phyloP scores from a whole-genome alignment of 2,329 filamentous ascomycete species.

The Aspergillus felis region DNA sequence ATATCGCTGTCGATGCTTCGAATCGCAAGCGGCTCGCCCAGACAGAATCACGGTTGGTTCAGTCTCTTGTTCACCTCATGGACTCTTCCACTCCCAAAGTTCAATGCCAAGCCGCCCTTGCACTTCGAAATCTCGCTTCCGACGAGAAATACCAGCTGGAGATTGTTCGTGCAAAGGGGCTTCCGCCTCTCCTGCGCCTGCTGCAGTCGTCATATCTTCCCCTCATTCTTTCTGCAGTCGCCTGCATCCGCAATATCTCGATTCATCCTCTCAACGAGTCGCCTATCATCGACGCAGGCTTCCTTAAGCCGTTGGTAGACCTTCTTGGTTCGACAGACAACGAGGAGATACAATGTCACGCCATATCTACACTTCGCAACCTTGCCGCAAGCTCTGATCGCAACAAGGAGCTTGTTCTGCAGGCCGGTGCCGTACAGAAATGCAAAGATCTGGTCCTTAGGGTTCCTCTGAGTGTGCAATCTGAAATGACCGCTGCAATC shows the following conservation, averaged over 20 bases:
- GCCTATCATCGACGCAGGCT: slow-evolving; percentile 96
- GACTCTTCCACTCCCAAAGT: slow-evolving; percentile 96
- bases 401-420: slow-evolving; percentile 95
- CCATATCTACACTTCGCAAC: slow-evolving; percentile 93
- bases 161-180: slow-evolving; percentile 84
- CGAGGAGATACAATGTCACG: slow-evolving; percentile 98
- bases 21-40: slow-evolving; percentile 90
- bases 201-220: slow-evolving; percentile 94
- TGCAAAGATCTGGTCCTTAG: slow-evolving; percentile 95
- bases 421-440: slow-evolving; percentile 95
- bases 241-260: slow-evolving; percentile 97
- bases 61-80: slow-evolving; percentile 93
- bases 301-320: slow-evolving; percentile 88
- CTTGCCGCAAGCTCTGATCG: slow-evolving; percentile 93
- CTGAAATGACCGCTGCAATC: slow-evolving; percentile 99
- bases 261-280: slow-evolving; percentile 98
- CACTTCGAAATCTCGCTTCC: slow-evolving; percentile 89
- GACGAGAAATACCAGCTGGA: slow-evolving; percentile 99
- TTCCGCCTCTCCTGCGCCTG: slow-evolving; percentile 79
- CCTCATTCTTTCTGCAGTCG: slow-evolving; percentile 91
- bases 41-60: slow-evolving; percentile 84
- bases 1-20: slow-evolving; percentile 90
- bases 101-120: slow-evolving; percentile 93
- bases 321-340: slow-evolving; percentile 93
- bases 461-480: slow-evolving; percentile 90